Percentiles rank a stretch among this genome's conserved stretches.
These are phyloP conservation scores for Tremella fuciformis DNA, from an alignment of 768 basidiomycete genomes.

Conservation along the genomic window DNA sequence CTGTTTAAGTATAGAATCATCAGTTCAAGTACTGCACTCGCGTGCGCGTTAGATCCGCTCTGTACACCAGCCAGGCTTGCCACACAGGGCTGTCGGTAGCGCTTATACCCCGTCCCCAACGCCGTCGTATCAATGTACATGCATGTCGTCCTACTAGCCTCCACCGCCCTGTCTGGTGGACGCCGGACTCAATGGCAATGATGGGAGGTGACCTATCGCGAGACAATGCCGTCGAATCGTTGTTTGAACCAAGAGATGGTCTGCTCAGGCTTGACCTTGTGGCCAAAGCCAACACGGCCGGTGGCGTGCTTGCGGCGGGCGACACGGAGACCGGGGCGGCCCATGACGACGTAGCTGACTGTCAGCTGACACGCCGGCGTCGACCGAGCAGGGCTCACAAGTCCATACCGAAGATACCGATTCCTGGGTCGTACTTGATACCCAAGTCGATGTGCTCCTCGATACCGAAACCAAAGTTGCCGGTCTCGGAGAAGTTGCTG, in stretches of 20 bases:
- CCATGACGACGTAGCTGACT: constrained; percentile 67
- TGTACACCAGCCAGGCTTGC: too few species aligned
- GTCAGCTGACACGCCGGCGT: neutral
- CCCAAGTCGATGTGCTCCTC: constrained; percentile 96
- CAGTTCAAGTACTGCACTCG: too few species aligned
- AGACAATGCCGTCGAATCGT: constrained; percentile 94
- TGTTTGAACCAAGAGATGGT: constrained; percentile 99
- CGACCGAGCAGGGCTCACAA: constrained; percentile 65
- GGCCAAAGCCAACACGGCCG: constrained; percentile 78
- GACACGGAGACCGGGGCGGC: constrained; percentile 87
- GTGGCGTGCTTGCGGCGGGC: constrained; percentile 85
- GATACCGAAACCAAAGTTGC: constrained; percentile 99
- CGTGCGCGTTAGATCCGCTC: too few species aligned
- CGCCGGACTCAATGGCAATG: too few species aligned
- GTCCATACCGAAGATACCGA: constrained; percentile 99
- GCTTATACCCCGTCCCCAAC: too few species aligned
- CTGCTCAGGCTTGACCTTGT: constrained; percentile 93
- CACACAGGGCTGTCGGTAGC: too few species aligned
- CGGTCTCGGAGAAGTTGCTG: constrained; percentile 95
- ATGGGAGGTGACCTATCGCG: constrained; percentile 26
- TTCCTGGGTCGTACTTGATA: constrained; percentile 94
- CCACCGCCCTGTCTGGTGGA: too few species aligned
- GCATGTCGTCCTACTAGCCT: neutral
- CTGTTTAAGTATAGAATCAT: too few species aligned
- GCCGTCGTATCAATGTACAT: constrained; percentile 1